A percentile compares a stretch with the other conserved stretches of the same genome.
Conservation (phyloP, 768 basidiomycete species). For the Kwoniella sp. region DNA sequence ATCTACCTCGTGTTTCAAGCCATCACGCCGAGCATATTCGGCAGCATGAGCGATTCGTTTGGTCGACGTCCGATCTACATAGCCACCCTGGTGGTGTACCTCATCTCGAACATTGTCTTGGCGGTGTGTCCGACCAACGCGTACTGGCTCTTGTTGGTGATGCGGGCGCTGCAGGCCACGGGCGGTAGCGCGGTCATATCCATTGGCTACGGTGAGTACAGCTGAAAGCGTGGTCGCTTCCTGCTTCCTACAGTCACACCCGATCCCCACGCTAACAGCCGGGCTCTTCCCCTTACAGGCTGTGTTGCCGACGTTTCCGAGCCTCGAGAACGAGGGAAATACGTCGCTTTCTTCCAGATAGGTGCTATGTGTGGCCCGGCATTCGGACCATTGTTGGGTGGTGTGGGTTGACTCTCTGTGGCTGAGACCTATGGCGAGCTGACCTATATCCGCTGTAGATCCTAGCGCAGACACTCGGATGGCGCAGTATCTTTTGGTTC, state of each 20-base stretch:
- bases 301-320: conserved; percentile 73
- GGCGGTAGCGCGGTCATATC: conserved; percentile 7
- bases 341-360: conserved; percentile 61
- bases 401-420: not conserved
- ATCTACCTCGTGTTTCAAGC: conserved; percentile 59
- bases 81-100: conserved; percentile 61
- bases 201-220: conserved; percentile 60
- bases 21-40: conserved; percentile 60
- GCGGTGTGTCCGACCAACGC: conserved; percentile 58
- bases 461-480: conserved; percentile 60
- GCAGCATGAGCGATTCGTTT: conserved; percentile 57
- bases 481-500: conserved; percentile 54
- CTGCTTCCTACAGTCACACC: no score
- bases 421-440: not conserved
- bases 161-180: conserved; percentile 65
- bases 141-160: conserved; percentile 73
- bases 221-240: no score
- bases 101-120: conserved; percentile 63
- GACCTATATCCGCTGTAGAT: conserved; percentile 41
- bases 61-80: conserved; percentile 51
- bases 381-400: conserved; percentile 17
- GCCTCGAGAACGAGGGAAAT: conserved; percentile 68
- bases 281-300: no score
- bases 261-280: no score
- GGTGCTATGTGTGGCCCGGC: conserved; percentile 33